Conservation (phyloP, 768 basidiomycete genomes). For the Podaxis sp. region DNA sequence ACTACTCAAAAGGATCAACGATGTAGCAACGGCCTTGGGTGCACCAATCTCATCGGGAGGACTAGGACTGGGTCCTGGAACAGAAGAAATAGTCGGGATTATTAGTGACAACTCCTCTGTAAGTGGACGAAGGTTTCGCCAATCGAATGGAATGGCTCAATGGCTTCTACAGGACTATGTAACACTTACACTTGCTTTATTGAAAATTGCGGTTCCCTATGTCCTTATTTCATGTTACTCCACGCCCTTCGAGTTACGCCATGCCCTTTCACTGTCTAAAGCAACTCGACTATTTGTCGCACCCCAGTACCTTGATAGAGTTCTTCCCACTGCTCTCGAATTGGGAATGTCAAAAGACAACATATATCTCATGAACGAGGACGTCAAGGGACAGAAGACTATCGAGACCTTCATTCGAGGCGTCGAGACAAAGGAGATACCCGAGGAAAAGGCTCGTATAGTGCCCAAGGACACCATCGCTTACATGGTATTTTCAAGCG, state of each 20-base stretch:
- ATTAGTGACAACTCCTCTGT: constrained; percentile 70
- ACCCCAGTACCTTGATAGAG: constrained; percentile 26
- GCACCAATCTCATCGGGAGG: constrained; percentile 48
- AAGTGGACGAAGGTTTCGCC: constrained; percentile 20
- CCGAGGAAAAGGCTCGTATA: constrained; percentile 40
- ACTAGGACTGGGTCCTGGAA: constrained; percentile 45
- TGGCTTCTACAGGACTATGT: constrained; percentile 31
- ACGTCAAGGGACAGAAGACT: constrained; percentile 32
- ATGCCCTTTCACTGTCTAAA: constrained; percentile 31
- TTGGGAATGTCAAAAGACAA: constrained; percentile 37
- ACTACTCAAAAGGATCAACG: constrained; percentile 48
- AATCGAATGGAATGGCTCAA: neutral
- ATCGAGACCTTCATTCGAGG: constrained; percentile 38
- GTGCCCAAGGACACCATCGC: constrained; percentile 56
- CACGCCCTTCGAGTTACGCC: constrained; percentile 35
- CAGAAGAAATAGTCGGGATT: constrained; percentile 65
- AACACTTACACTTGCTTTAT: constrained; percentile 28
- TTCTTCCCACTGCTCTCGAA: constrained; percentile 31
- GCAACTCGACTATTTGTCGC: constrained; percentile 34
- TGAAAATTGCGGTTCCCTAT: constrained; percentile 30
- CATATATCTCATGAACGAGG: constrained; percentile 51
- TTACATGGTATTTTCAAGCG: constrained; percentile 74
- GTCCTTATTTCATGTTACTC: constrained; percentile 35
- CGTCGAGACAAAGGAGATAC: constrained; percentile 35
- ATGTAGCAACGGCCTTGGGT: constrained; percentile 58